Evolutionary conservation across 768 basidiomycete species (phyloP).

Genomic region (Boletus subcaerulescens): DNA sequence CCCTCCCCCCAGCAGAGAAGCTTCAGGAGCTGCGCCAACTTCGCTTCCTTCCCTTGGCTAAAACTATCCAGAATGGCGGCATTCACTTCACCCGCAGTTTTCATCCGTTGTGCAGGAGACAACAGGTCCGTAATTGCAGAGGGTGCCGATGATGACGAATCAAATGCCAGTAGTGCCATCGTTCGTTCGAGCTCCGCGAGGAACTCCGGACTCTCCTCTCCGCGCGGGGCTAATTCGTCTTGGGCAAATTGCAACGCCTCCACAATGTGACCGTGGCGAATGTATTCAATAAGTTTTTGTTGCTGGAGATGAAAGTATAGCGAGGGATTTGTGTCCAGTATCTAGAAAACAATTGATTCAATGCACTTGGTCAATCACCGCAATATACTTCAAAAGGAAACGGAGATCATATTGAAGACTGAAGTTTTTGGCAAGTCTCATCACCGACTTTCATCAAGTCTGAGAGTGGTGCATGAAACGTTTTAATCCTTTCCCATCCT

Average conservation of each 20-base stretch:
- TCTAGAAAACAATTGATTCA: constrained; percentile 48
- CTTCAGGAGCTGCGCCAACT: constrained; percentile 77
- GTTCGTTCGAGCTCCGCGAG: constrained; percentile 88
- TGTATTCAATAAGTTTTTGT: constrained; percentile 92
- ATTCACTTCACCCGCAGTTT: constrained; percentile 95
- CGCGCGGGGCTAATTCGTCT: constrained; percentile 88
- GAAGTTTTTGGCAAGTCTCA: constrained; percentile 81
- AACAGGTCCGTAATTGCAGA: constrained; percentile 78
- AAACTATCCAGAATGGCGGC: constrained; percentile 90
- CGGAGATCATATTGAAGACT: constrained; percentile 90
- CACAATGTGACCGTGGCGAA: constrained; percentile 73
- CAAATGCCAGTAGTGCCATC: constrained; percentile 89
- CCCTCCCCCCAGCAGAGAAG: constrained; percentile 87
- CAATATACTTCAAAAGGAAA: background rate
- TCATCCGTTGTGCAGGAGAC: constrained; percentile 83
- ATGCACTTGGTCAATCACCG: background rate
- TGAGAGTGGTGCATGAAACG: constrained; percentile 99
- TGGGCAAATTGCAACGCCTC: constrained; percentile 92
- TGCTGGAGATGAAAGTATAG: constrained; percentile 96
- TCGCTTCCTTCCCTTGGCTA: constrained; percentile 91
- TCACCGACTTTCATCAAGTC: constrained; percentile 73
- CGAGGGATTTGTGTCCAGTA: constrained; percentile 91
- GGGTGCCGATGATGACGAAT: constrained; percentile 47
- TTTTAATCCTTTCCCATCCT: constrained; percentile 70
- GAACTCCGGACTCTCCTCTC: constrained; percentile 93